These are phyloP conservation scores for Chrysoporthe cubensis DNA, from an alignment of 2,329 filamentous ascomycete genomes.

Conservation along the genomic window DNA sequence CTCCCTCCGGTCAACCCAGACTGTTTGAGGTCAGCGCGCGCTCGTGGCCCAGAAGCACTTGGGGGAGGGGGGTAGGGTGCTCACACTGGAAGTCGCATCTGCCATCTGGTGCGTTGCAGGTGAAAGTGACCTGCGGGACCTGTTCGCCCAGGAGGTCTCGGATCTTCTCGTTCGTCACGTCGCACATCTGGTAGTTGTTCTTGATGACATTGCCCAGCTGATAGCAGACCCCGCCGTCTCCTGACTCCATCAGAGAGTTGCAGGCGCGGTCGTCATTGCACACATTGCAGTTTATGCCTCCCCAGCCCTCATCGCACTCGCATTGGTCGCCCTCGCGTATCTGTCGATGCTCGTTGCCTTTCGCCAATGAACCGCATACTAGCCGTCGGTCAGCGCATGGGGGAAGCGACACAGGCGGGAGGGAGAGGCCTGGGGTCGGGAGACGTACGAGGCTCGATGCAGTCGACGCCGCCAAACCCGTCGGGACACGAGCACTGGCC, in stretches of 20 bases:
- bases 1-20: conserved; percentile 93
- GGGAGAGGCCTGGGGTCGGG: neutral
- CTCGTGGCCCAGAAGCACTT: neutral
- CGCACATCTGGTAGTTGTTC: conserved; percentile 96
- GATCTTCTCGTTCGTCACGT: conserved; percentile 96
- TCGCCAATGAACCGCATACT: conserved; percentile 86
- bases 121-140: conserved; percentile 93
- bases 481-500: conserved; percentile 92
- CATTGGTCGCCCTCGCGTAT: conserved; percentile 74
- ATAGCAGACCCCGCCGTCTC: conserved; percentile 86
- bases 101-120: conserved; percentile 73
- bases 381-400: conserved; percentile 26
- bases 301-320: conserved; percentile 91
- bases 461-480: conserved; percentile 94
- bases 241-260: conserved; percentile 82
- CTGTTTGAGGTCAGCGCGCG: conserved; percentile 46
- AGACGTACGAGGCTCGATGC: conserved; percentile 72
- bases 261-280: conserved; percentile 85
- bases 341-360: conserved; percentile 73
- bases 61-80: conserved; percentile 38
- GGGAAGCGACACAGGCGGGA: neutral
- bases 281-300: conserved; percentile 97
- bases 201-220: conserved; percentile 87
- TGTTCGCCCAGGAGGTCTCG: conserved; percentile 81
- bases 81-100: conserved; percentile 96